Percentiles rank a stretch among this genome's conserved stretches.
Conservation (phyloP, 805 yeast species). For the Lachancea sp. region DNA sequence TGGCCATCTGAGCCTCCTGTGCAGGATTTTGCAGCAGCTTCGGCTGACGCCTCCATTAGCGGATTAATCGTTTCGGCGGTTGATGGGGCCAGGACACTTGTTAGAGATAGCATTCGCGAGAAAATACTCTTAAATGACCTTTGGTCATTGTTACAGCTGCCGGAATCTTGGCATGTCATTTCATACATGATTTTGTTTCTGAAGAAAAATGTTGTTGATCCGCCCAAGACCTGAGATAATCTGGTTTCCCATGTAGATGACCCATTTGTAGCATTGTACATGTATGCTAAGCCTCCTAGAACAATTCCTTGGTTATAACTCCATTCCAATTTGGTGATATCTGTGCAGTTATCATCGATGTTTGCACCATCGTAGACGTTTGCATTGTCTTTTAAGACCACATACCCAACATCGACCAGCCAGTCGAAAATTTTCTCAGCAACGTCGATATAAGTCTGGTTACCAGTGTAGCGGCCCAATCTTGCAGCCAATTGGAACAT, state of each 20-base stretch:
- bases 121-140: slow-evolving; percentile 67
- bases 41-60: slow-evolving; percentile 45
- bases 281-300: slow-evolving; percentile 62
- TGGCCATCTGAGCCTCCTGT: slow-evolving; percentile 68
- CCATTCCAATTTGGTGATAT: slow-evolving; percentile 51
- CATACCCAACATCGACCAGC: slow-evolving; percentile 45
- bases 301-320: slow-evolving; percentile 65
- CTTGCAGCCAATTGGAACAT: slow-evolving; percentile 58
- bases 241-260: slow-evolving; percentile 44
- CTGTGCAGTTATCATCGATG: slow-evolving; percentile 52
- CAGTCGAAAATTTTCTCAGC: slow-evolving; percentile 55
- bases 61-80: slow-evolving; percentile 39
- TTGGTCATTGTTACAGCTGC: slow-evolving; percentile 66
- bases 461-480: slow-evolving; percentile 51
- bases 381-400: slow-evolving; percentile 34
- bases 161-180: slow-evolving; percentile 47
- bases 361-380: slow-evolving; percentile 72
- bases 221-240: slow-evolving; percentile 38
- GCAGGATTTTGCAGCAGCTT: slow-evolving; percentile 65
- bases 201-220: slow-evolving; percentile 44
- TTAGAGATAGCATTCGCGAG: slow-evolving; percentile 54
- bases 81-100: slow-evolving; percentile 49
- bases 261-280: slow-evolving; percentile 56
- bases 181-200: slow-evolving; percentile 51
- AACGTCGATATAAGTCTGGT: slow-evolving; percentile 43